phyloP scores from a whole-genome alignment of 208 protist genomes.

The Wallacemonas sp. region DNA sequence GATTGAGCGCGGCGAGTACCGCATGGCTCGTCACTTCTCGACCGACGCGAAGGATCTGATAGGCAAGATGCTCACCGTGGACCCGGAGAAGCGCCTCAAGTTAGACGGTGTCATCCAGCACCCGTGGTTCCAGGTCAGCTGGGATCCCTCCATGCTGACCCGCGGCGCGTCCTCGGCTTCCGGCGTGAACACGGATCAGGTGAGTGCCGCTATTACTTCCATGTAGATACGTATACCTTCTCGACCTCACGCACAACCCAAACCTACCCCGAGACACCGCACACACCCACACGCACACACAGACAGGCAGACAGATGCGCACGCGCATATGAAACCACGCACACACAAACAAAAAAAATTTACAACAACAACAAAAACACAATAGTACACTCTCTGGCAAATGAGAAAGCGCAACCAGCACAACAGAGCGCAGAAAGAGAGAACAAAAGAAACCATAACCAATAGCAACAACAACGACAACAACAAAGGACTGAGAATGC shows the following conservation, averaged over 20 bases:
- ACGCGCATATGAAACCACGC: too few species aligned
- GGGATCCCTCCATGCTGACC: conserved; percentile 48
- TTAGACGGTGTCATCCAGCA: conserved; percentile 86
- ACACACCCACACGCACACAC: not conserved
- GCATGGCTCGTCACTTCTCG: conserved; percentile 79
- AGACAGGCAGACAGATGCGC: too few species aligned
- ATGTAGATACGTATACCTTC: conserved; percentile 35
- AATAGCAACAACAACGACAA: too few species aligned
- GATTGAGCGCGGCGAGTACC: conserved; percentile 90
- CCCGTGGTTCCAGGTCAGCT: conserved; percentile 85
- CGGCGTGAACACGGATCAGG: conserved; percentile 23
- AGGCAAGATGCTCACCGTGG: conserved; percentile 73
- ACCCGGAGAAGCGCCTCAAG: conserved; percentile 81
- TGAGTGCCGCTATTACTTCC: conserved; percentile 34
- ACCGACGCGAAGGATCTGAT: conserved; percentile 66
- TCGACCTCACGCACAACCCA: too few species aligned
- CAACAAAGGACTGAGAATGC: too few species aligned
- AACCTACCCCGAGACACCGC: too few species aligned
- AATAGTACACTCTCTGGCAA: too few species aligned
- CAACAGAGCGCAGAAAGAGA: too few species aligned
- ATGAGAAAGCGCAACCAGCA: too few species aligned
- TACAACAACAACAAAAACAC: too few species aligned
- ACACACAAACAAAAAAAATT: not conserved
- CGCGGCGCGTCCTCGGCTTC: conserved; percentile 14
- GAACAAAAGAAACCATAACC: too few species aligned